Conservation (phyloP, 371 early-diverging fungal genomes). For the Lichtheimia ramosa region DNA sequence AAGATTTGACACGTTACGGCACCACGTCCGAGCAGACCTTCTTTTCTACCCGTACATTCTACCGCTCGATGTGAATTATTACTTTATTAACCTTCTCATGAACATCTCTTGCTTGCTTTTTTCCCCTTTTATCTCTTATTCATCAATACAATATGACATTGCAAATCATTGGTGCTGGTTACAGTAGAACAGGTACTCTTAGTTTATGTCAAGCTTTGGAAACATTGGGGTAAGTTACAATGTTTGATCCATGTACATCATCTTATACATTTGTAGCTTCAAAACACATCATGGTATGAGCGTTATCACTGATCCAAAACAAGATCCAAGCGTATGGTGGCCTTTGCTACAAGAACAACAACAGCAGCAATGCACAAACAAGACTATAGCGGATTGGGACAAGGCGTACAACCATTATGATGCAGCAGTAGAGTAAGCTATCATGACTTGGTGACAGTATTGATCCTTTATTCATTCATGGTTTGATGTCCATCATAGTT, state of each 20-base stretch:
- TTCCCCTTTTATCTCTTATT: neutral
- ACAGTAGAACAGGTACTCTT: conserved; percentile 8
- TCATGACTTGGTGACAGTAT: too few relatives aligned
- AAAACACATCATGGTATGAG: conserved; percentile 7
- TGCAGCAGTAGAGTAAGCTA: conserved; percentile 20
- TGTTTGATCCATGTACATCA: neutral
- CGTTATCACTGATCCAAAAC: conserved; percentile 3
- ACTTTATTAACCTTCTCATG: too few relatives aligned
- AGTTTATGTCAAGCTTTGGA: conserved; percentile 6
- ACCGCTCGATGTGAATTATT: too few relatives aligned
- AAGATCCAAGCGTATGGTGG: conserved; percentile 1
- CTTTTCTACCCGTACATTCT: too few relatives aligned
- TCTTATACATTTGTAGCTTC: neutral
- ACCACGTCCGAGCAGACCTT: too few relatives aligned
- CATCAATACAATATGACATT: conserved; percentile 2
- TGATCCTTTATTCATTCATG: too few relatives aligned
- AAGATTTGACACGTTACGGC: too few relatives aligned
- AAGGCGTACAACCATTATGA: conserved; percentile 6
- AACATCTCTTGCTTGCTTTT: neutral
- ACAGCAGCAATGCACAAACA: neutral
- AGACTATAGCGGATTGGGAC: conserved; percentile 2
- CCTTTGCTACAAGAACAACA: neutral
- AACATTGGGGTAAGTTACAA: conserved; percentile 3
- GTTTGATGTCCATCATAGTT: too few relatives aligned
- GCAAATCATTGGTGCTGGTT: conserved; percentile 8